Evolutionary conservation across 2,329 filamentous ascomycete species (phyloP), one percentile per base, ranked within the genome.

Genomic region (Arthrobotrys sphaeroides): DNA sequence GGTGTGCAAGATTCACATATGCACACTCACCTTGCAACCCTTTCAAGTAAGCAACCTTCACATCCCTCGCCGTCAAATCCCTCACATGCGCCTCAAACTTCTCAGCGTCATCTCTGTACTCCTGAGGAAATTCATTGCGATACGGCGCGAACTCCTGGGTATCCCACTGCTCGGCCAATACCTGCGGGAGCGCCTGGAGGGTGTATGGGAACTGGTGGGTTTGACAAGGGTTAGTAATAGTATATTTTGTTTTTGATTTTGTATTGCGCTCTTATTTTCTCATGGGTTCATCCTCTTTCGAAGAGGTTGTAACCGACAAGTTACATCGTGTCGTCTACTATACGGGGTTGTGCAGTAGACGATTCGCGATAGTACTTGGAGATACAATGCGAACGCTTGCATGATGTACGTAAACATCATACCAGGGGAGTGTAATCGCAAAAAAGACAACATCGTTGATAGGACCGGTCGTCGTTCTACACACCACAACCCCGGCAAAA

Each of bases 11-110:
- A 51, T 42, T 10, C 20, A 40, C 49, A 68, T 42, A 51, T 42
- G 18, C 20, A 40, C 49, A 68, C 53, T 60, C 55, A 81, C 81
- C 90, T 83, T 95, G 91, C 45, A 94, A 87, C 72, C 88, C 88
- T 84, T 95, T 95, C 77, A 94, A 85, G 82, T 93, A 93, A 43
- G 90, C 84, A 73, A 89, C 85, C 83, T 94, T 95, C 80, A 92
- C 85, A 81, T 95, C 91, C 77, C 86, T 87, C 74, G 85, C 84
- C 79, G 92, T 90, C 77, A 94, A 86, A 80, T 93, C 89, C 78
- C 86, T 84, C 74, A 92, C 88, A 82, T 94, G 91, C 12, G 86
- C 85, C 78, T 88, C 85, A 69, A 94, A 85, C 20, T 87, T 86
- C 20, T 84, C 83, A 53, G 87, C 88, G 45, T 88, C 87, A 66